Base-by-base conservation (phyloP, 2,329 filamentous ascomycete genomes). In the Penicillium thymicola region DNA sequence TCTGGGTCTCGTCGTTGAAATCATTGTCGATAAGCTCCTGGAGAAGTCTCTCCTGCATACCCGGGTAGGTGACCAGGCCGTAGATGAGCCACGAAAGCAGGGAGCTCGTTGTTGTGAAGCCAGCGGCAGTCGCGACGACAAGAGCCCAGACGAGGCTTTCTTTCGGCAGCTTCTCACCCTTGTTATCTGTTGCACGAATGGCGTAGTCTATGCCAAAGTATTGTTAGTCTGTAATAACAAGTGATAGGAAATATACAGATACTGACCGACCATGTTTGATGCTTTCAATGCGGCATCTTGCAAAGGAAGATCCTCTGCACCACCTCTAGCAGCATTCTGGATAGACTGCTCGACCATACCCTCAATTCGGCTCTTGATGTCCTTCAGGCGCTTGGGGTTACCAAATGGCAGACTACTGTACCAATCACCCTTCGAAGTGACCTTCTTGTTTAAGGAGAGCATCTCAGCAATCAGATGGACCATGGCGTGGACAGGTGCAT, bases 31-130 rank as follows among this genome's bases (percentile, higher is more conserved):
- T 64, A 10, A 86, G 71, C 58, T 86, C 84, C 63, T 23, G 23
- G 23, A 23, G 23, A 23, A 23, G 23, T 23, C 23, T 23, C 23
- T 23, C 23, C 23, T 23, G 84, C 68, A 80, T 79, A 0, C 81
- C 82, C 0, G 76, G 74, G 62, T 86, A 86, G n/a, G n/a, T n/a
- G n/a, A n/a, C n/a, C n/a, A n/a, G n/a, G n/a, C n/a, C n/a, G n/a
- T n/a, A n/a, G n/a, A n/a, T n/a, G n/a, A n/a, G n/a, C n/a, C 82
- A 86, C 0, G 82, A 83, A 3, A 86, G 73, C 4, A 86, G 76
- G 0, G 82, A 81, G 2, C 78, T 81, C 0, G 81, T 86, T 0
- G 84, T 86, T 1, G 81, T 84, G 72, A 86, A 86, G 23, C 84
- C 84, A 2, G 84, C 84, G 3, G 75, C 83, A 0, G 79, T 82